These are phyloP conservation scores for Acacia crassicarpa DNA, from an alignment of 306 rosid genomes.

Conservation along the genomic window DNA sequence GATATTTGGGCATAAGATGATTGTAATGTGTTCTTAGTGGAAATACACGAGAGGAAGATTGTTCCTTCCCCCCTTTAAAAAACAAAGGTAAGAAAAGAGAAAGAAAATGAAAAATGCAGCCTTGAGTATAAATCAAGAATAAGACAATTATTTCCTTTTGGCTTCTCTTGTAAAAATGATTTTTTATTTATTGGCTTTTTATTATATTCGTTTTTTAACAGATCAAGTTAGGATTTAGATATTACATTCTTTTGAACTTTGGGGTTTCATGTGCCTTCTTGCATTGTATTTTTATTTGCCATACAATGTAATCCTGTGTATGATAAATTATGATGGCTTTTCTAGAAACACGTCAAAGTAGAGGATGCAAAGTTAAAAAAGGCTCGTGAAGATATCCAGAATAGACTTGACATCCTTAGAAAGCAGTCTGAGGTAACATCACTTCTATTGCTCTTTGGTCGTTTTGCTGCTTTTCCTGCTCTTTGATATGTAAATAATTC, in stretches of 20 bases:
- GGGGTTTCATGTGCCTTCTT: constrained; percentile 21
- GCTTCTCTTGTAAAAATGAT: not conserved
- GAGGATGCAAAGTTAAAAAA: constrained; percentile 67
- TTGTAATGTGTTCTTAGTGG: not conserved
- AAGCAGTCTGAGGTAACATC: constrained; percentile 77
- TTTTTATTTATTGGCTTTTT: constrained; percentile 7
- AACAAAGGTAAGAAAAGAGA: not conserved
- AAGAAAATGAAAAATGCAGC: constrained; percentile 12
- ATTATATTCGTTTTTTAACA: not conserved
- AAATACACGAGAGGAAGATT: constrained; percentile 10
- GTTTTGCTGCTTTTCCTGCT: constrained; percentile 11
- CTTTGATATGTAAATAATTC: constrained; percentile 19
- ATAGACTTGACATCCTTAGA: constrained; percentile 69
- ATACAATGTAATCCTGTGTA: constrained; percentile 18
- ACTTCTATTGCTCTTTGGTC: constrained; percentile 12
- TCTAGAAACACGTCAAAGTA: constrained; percentile 65
- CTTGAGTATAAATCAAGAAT: constrained; percentile 7
- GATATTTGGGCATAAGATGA: not conserved
- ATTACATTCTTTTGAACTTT: constrained; percentile 22
- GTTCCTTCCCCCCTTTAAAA: not conserved
- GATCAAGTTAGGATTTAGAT: constrained; percentile 5
- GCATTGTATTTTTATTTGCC: constrained; percentile 14
- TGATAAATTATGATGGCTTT: constrained; percentile 29
- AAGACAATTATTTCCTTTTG: not conserved
- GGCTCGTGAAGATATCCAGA: constrained; percentile 80